These are phyloP conservation scores for Microcyclospora tardicrescens DNA, from an alignment of 2,329 filamentous ascomycete genomes.

Conservation along the genomic window DNA sequence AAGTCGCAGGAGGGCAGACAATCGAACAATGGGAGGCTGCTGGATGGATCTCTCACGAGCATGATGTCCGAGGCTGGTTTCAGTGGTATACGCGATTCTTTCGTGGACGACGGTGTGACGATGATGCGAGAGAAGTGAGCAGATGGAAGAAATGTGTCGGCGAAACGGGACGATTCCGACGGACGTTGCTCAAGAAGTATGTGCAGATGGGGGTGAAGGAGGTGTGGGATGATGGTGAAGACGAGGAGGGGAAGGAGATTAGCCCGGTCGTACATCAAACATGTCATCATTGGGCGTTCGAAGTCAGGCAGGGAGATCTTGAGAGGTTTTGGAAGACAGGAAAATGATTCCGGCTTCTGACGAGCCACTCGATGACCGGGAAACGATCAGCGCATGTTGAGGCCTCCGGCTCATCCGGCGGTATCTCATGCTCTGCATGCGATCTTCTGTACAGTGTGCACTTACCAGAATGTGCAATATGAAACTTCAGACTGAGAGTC, in stretches of 20 bases:
- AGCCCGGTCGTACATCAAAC: conserved; percentile 46
- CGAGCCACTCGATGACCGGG: no score
- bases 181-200: conserved; percentile 41
- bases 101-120: conserved; percentile 36
- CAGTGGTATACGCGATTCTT: conserved; percentile 46
- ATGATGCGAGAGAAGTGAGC: conserved; percentile 40
- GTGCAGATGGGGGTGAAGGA: conserved; percentile 33
- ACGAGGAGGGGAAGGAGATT: conserved; percentile 31
- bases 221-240: conserved; percentile 34
- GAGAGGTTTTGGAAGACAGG: conserved; percentile 33
- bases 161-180: conserved; percentile 38
- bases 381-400: no score
- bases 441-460: no score
- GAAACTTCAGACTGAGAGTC: no score
- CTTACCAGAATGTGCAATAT: no score
- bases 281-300: conserved; percentile 44
- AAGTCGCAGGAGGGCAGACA: conserved; percentile 39
- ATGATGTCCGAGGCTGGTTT: conserved; percentile 44
- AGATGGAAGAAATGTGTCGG: conserved; percentile 43
- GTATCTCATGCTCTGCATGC: no score
- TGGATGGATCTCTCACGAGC: conserved; percentile 42
- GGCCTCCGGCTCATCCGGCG: no score
- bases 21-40: conserved; percentile 44
- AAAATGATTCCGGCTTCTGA: no score
- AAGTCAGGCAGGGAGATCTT: conserved; percentile 37